These are phyloP conservation scores for Pseudohalonectria lignicola DNA, from an alignment of 2,329 filamentous ascomycete genomes.

Conservation along the genomic window DNA sequence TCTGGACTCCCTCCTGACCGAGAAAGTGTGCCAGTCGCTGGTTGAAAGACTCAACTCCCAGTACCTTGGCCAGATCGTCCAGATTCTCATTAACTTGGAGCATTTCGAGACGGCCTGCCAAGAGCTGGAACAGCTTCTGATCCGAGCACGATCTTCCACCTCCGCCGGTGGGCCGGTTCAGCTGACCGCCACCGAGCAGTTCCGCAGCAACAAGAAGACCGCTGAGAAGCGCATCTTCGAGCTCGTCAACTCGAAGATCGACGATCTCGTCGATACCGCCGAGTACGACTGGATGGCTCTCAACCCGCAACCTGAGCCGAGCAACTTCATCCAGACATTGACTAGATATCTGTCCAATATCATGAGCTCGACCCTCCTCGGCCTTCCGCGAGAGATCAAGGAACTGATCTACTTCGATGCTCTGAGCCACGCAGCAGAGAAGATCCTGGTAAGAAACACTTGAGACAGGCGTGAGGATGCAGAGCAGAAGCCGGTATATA, in stretches of 20 bases:
- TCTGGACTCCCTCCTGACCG: slow-evolving; percentile 85
- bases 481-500: too few species aligned
- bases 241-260: slow-evolving; percentile 96
- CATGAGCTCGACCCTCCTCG: slow-evolving; percentile 88
- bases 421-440: slow-evolving; percentile 77
- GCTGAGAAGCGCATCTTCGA: slow-evolving; percentile 98
- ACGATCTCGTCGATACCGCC: slow-evolving; percentile 91
- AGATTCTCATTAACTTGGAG: slow-evolving; percentile 94
- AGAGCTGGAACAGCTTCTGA: slow-evolving; percentile 78
- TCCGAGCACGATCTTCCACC: slow-evolving; percentile 71
- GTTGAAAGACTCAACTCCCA: slow-evolving; percentile 83
- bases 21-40: slow-evolving; percentile 83
- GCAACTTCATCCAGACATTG: slow-evolving; percentile 90
- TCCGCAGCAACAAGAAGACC: slow-evolving; percentile 83
- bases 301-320: slow-evolving; percentile 58
- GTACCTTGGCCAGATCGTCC: slow-evolving; percentile 94
- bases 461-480: too few species aligned
- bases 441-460: slow-evolving; percentile 65
- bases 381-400: slow-evolving; percentile 91
- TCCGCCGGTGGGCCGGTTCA: slow-evolving; percentile 72
- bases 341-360: slow-evolving; percentile 91
- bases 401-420: slow-evolving; percentile 97
- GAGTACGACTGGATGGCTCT: slow-evolving; percentile 80
- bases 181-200: slow-evolving; percentile 74
- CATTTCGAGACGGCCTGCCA: slow-evolving; percentile 91